Conservation (phyloP, 495 filamentous ascomycete genomes). For the Podospora pseudocomata region DNA sequence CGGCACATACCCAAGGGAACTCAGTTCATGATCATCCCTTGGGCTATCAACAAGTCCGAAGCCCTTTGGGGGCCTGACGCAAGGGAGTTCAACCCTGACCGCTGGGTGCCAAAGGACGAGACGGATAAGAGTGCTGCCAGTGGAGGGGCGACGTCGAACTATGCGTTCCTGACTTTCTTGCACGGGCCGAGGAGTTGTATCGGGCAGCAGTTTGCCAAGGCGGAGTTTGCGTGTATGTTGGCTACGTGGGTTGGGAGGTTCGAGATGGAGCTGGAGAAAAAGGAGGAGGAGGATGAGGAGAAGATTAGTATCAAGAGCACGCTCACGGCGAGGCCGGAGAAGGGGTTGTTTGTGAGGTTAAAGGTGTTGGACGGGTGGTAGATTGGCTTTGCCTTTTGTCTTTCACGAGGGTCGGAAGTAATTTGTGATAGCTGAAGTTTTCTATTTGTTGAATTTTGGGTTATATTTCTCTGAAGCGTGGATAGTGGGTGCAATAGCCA, state of each 20-base stretch:
- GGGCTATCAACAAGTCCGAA: conserved; percentile 56
- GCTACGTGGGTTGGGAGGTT: conserved; percentile 72
- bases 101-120: conserved; percentile 50
- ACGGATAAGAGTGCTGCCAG: conserved; percentile 37
- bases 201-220: conserved; percentile 69
- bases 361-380: conserved; percentile 63
- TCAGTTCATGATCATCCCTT: conserved; percentile 53
- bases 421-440: not conserved
- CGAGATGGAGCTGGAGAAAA: conserved; percentile 59
- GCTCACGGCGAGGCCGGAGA: conserved; percentile 60
- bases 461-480: too few species aligned
- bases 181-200: conserved; percentile 62
- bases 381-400: not conserved
- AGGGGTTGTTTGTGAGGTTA: conserved; percentile 62
- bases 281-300: conserved; percentile 49
- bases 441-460: too few species aligned
- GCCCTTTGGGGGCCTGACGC: conserved; percentile 58
- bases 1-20: conserved; percentile 54
- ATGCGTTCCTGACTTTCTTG: conserved; percentile 58
- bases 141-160: conserved; percentile 55
- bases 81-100: conserved; percentile 55
- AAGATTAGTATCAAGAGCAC: conserved; percentile 57
- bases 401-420: not conserved
- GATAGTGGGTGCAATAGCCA: too few species aligned
- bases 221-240: conserved; percentile 78